Conservation (phyloP, 2,329 filamentous ascomycete genomes). For the Penicillium crustosum region DNA sequence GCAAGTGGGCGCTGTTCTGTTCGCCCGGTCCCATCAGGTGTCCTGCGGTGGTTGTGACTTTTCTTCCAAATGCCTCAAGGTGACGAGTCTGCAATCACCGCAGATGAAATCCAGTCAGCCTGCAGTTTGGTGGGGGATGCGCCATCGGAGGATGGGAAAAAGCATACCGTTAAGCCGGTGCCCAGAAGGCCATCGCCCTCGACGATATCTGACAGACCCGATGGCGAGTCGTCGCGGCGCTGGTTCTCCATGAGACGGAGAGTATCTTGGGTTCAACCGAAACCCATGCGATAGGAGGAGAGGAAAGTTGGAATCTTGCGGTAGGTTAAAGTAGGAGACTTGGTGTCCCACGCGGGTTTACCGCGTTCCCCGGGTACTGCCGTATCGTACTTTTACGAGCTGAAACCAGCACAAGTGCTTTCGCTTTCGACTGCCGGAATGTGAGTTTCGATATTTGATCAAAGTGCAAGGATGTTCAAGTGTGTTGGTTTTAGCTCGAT, state of each 20-base stretch:
- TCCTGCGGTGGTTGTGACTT: constrained; percentile 89
- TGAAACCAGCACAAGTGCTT: constrained; percentile 8
- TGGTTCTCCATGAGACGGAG: constrained; percentile 44
- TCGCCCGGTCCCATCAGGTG: constrained; percentile 76
- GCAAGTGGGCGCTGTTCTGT: constrained; percentile 65
- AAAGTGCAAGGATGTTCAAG: not conserved
- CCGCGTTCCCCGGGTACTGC: constrained; percentile 29
- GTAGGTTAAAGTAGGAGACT: constrained; percentile 21
- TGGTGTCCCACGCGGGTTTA: constrained; percentile 35
- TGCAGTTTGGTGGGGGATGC: constrained; percentile 5
- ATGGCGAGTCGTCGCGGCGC: constrained; percentile 48
- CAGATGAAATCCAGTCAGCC: constrained; percentile 14
- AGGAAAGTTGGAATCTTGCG: constrained; percentile 11
- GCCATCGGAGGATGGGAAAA: constrained; percentile 13
- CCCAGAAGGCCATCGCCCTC: constrained; percentile 49
- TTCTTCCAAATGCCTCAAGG: constrained; percentile 88
- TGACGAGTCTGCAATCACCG: constrained; percentile 66
- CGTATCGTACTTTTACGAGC: constrained; percentile 27
- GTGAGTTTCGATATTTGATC: not conserved
- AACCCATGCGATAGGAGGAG: constrained; percentile 27
- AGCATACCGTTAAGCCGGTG: constrained; percentile 49
- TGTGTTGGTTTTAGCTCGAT: not conserved
- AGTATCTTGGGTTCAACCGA: constrained; percentile 24
- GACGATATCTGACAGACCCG: constrained; percentile 43
- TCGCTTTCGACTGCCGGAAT: not conserved